phyloP scores from a whole-genome alignment of 2,329 filamentous ascomycete genomes.

The Aureobasidium sp. region DNA sequence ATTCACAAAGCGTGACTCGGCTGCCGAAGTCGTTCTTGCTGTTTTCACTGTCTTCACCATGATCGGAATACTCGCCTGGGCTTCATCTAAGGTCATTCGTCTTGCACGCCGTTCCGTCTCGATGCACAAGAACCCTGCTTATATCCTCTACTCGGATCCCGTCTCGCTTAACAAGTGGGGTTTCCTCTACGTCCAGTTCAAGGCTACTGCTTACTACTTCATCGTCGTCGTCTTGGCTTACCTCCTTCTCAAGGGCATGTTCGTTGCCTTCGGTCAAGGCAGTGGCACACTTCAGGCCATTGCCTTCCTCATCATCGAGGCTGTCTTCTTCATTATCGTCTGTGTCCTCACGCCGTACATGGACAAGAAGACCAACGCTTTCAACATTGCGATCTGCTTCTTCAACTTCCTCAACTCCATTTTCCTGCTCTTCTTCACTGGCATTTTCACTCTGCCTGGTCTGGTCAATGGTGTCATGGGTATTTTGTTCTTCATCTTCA shows the following conservation, averaged over 20 bases:
- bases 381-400: conserved; percentile 87
- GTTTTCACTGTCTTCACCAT: conserved; percentile 84
- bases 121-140: conserved; percentile 94
- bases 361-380: conserved; percentile 96
- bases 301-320: conserved; percentile 76
- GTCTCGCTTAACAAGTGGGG: conserved; percentile 94
- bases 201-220: conserved; percentile 92
- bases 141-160: conserved; percentile 95
- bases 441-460: conserved; percentile 74
- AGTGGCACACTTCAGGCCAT: conserved; percentile 69
- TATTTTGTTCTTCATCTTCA: conserved; percentile 81
- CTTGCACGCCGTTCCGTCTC: conserved; percentile 81
- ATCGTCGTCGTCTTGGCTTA: conserved; percentile 74
- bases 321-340: conserved; percentile 65
- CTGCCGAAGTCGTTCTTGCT: conserved; percentile 77
- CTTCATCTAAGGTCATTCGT: conserved; percentile 79
- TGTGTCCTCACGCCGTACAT: conserved; percentile 88
- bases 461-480: conserved; percentile 84
- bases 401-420: conserved; percentile 88
- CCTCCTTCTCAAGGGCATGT: conserved; percentile 79
- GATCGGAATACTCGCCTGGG: conserved; percentile 72
- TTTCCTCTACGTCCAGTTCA: conserved; percentile 95
- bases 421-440: conserved; percentile 82
- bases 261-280: conserved; percentile 73
- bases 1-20: conserved; percentile 76